Conservation (phyloP, 768 basidiomycete genomes). For the Panaeolus cyanescens region DNA sequence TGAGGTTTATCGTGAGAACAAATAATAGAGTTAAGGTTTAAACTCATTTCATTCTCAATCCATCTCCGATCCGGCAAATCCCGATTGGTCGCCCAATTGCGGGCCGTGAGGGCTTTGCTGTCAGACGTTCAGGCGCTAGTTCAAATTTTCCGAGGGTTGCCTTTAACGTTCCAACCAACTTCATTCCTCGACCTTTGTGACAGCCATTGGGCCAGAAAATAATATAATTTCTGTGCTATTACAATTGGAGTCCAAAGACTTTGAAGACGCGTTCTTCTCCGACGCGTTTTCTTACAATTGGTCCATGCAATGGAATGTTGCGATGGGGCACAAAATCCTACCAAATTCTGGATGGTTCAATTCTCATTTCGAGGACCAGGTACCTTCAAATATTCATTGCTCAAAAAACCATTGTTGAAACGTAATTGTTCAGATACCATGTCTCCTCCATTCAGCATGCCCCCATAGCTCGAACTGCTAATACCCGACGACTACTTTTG, state of each 20-base stretch:
- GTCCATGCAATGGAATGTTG: conserved; percentile 78
- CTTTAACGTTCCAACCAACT: not conserved
- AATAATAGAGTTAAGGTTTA: conserved; percentile 34
- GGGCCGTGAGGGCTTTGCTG: not conserved
- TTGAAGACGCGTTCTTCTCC: conserved; percentile 2
- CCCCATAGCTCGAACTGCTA: not conserved
- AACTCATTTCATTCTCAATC: not conserved
- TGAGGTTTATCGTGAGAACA: conserved; percentile 28
- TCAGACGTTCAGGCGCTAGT: not conserved
- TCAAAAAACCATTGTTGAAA: not conserved
- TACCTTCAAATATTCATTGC: not conserved
- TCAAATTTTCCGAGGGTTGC: conserved; percentile 2
- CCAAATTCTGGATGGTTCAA: conserved; percentile 37
- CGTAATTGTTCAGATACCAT: not conserved
- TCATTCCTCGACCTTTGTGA: not conserved
- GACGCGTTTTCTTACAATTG: conserved; percentile 3
- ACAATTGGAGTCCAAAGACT: not conserved
- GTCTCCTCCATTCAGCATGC: not conserved
- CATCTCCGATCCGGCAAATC: not conserved
- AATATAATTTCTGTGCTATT: not conserved
- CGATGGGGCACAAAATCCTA: conserved; percentile 65
- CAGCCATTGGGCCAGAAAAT: not conserved
- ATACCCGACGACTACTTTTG: not conserved
- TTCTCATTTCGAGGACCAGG: not conserved
- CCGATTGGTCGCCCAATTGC: not conserved